Conservation (phyloP, 441 rosid species). For the Pelargonium citronellum region DNA sequence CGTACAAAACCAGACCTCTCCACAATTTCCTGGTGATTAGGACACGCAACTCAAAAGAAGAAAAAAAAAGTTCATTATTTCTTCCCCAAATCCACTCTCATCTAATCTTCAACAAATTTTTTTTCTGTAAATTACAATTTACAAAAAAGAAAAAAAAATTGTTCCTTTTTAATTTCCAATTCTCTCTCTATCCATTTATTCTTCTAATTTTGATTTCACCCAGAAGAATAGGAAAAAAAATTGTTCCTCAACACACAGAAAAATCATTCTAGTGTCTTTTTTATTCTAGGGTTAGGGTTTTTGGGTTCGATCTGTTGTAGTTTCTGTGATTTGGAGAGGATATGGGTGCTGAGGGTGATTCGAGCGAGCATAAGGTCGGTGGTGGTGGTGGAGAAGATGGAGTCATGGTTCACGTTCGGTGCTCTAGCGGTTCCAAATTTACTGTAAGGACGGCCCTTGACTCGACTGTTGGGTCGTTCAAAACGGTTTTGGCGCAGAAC, state of each 20-base stretch:
- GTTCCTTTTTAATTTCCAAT: too few species aligned
- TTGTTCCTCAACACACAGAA: background rate
- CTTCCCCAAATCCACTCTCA: too few species aligned
- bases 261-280: background rate
- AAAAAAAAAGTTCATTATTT: too few species aligned
- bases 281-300: conserved; percentile 12
- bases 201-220: background rate
- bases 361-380: conserved; percentile 34
- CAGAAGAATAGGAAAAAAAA: background rate
- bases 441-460: conserved; percentile 42
- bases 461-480: conserved; percentile 51
- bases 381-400: conserved; percentile 26
- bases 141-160: too few species aligned
- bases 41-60: background rate
- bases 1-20: conserved; percentile 1
- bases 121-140: too few species aligned
- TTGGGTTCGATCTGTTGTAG: background rate
- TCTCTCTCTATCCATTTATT: too few species aligned
- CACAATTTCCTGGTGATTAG: background rate
- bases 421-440: conserved; percentile 58
- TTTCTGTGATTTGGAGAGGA: conserved; percentile 30
- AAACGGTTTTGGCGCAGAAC: conserved; percentile 27
- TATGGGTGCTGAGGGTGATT: conserved; percentile 39
- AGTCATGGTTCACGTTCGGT: conserved; percentile 45
- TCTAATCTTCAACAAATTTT: too few species aligned